Percentiles rank a stretch among this genome's conserved stretches.
Conservation (phyloP, 2,329 filamentous ascomycete genomes). For the Fusarium pseudoanthophilum region DNA sequence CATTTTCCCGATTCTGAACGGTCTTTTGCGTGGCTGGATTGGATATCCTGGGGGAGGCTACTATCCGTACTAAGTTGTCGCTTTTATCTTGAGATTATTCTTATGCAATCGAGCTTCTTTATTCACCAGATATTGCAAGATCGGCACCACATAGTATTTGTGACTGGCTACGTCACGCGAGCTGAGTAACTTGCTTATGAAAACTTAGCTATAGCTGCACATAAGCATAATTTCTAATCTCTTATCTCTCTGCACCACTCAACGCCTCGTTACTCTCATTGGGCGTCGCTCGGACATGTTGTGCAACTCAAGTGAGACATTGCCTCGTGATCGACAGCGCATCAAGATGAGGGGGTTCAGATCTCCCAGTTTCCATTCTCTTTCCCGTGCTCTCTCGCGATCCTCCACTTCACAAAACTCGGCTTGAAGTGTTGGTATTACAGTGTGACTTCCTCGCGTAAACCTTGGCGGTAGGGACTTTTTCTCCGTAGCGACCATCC, state of each 20-base stretch:
- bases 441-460: rapidly evolving
- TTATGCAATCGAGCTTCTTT: rapidly evolving
- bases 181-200: not conserved
- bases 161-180: not conserved
- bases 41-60: not conserved
- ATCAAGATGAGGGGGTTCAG: not conserved
- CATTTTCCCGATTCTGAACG: not conserved
- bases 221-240: not conserved
- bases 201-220: not conserved
- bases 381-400: rapidly evolving
- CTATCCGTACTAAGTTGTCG: not conserved
- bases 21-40: not conserved
- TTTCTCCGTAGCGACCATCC: rapidly evolving
- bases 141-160: not conserved
- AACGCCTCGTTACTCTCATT: not conserved
- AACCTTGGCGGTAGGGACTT: not conserved
- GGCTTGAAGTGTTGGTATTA: rapidly evolving
- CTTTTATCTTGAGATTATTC: rapidly evolving
- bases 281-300: not conserved
- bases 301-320: conserved; percentile 13
- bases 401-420: too few species aligned
- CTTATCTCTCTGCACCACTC: not conserved
- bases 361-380: not conserved
- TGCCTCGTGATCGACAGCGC: not conserved
- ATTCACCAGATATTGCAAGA: rapidly evolving